phyloP scores from a whole-genome alignment of 2,329 filamentous ascomycete species.

The Verticillium tricorpus region DNA sequence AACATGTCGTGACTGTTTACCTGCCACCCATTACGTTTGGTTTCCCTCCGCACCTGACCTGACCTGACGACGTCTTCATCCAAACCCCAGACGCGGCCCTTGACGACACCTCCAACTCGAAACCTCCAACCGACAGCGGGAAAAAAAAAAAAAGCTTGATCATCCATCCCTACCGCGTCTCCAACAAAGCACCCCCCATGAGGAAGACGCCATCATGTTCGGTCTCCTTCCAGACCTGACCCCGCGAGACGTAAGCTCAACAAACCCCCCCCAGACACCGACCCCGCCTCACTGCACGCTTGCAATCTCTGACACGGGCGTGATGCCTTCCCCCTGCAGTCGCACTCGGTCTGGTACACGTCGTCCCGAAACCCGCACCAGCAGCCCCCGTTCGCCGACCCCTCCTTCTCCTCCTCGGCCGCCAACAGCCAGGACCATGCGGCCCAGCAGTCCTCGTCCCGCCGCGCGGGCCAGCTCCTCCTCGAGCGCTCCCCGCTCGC shows the following conservation, averaged over 20 bases:
- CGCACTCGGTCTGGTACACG: slow-evolving; percentile 70
- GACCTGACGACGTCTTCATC: background rate
- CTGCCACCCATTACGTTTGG: background rate
- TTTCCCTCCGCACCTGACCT: background rate
- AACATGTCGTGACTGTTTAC: background rate
- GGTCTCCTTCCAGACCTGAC: slow-evolving; percentile 62
- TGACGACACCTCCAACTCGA: background rate
- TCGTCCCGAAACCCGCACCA: slow-evolving; percentile 51
- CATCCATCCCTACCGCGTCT: background rate
- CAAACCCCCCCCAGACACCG: background rate
- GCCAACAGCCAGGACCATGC: slow-evolving; percentile 18
- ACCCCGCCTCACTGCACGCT: background rate
- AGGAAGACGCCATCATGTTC: slow-evolving; percentile 42
- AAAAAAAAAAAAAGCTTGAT: background rate
- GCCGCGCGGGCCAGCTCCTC: slow-evolving; percentile 37
- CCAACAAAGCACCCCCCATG: background rate
- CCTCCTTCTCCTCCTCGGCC: slow-evolving; percentile 24
- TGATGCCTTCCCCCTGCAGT: slow-evolving; percentile 36
- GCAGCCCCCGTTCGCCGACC: slow-evolving; percentile 27
- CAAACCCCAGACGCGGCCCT: background rate
- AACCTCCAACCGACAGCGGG: background rate
- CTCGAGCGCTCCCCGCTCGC: slow-evolving; percentile 60
- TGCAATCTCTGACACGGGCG: background rate
- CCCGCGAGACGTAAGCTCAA: slow-evolving; percentile 60
- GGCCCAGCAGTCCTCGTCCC: slow-evolving; percentile 3